These are phyloP conservation scores for Ophiostoma triangulosporum DNA, from an alignment of 2,329 filamentous ascomycete genomes.

Conservation along the genomic window DNA sequence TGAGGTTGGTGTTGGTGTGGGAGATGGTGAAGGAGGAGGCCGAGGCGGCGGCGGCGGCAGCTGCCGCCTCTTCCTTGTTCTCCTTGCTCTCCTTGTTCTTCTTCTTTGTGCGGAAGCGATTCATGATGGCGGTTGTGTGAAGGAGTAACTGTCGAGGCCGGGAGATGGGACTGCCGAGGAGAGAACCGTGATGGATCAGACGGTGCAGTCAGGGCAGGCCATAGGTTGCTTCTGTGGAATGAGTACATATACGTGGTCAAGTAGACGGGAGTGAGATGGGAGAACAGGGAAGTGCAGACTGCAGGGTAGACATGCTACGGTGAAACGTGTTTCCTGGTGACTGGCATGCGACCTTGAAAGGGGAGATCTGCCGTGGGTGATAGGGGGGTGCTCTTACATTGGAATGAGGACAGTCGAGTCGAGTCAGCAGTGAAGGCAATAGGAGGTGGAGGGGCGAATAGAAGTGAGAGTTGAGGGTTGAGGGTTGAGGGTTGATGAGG, in stretches of 20 bases:
- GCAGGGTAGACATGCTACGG: background rate
- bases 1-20: background rate
- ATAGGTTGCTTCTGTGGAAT: background rate
- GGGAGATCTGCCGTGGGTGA: no score
- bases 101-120: constrained; percentile 64
- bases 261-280: no score
- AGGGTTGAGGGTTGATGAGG: no score
- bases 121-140: constrained; percentile 38
- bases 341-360: no score
- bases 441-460: no score
- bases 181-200: background rate
- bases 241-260: background rate
- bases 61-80: constrained; percentile 38
- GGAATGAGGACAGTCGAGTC: no score
- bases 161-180: background rate
- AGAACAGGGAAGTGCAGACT: background rate
- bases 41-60: constrained; percentile 9
- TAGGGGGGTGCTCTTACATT: no score
- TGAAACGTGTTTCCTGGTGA: no score
- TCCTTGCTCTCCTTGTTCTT: constrained; percentile 60
- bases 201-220: background rate
- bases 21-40: constrained; percentile 9
- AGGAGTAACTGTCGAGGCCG: background rate
- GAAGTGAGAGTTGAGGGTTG: no score
- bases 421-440: no score